Percentiles rank a stretch among this genome's conserved stretches.
Conservation (phyloP, 345 rosid species). For the Eucalyptus grandis region DNA sequence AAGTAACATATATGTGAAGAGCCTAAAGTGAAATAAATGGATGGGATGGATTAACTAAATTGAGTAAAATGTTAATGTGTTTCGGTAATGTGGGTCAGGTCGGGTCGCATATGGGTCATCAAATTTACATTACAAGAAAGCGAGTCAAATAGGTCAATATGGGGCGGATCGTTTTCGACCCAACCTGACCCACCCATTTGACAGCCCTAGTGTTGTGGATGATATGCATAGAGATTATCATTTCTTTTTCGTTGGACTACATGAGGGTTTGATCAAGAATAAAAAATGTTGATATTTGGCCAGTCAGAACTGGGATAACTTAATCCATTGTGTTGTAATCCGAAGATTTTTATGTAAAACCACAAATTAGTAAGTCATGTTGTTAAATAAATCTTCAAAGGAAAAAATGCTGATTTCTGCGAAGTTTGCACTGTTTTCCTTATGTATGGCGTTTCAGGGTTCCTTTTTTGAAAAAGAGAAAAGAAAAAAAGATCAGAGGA, state of each 20-base stretch:
- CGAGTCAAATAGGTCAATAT: no score
- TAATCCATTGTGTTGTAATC: not conserved
- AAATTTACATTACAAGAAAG: no score
- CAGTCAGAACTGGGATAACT: not conserved
- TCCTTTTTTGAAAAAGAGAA: no score
- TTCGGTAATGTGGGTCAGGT: no score
- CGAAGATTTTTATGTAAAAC: not conserved
- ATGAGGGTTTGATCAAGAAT: not conserved
- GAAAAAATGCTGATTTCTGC: not conserved
- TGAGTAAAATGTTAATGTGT: no score
- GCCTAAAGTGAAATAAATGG: no score
- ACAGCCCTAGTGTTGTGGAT: not conserved
- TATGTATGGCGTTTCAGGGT: not conserved
- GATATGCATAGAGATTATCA: not conserved
- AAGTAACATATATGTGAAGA: no score
- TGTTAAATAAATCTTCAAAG: not conserved
- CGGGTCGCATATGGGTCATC: no score
- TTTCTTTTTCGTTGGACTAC: not conserved
- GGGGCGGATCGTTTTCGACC: fast-evolving
- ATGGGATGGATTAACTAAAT: no score
- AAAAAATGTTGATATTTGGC: not conserved
- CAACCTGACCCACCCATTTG: no score
- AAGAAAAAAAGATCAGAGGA: not conserved
- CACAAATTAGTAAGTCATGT: not conserved
- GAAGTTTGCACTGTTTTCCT: not conserved